Conservation (phyloP, 345 rosid genomes). For the Rhodamnia argentea region DNA sequence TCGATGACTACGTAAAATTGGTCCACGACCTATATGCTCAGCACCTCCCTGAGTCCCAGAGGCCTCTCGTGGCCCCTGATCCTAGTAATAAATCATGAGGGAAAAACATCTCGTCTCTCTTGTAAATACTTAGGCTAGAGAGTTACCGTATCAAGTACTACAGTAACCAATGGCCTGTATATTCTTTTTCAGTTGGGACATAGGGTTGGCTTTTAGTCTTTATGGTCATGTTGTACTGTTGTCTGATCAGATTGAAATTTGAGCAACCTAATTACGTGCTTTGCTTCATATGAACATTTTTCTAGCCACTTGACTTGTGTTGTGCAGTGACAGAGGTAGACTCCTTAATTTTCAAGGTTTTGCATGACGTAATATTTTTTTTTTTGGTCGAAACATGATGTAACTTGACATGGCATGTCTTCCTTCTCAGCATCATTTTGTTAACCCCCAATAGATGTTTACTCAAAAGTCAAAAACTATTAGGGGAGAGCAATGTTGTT, state of each 20-base stretch:
- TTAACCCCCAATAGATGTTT: neutral
- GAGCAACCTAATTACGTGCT: neutral
- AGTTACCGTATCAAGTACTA: neutral
- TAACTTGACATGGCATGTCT: neutral
- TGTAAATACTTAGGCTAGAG: neutral
- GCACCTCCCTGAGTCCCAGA: slow-evolving; percentile 15
- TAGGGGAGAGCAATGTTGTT: neutral
- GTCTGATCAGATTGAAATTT: neutral
- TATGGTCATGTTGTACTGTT: neutral
- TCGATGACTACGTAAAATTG: slow-evolving; percentile 11
- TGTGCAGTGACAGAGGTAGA: neutral
- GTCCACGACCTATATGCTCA: slow-evolving; percentile 12
- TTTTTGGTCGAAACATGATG: neutral
- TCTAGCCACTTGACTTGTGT: neutral
- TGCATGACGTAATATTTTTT: neutral
- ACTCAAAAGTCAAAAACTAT: neutral
- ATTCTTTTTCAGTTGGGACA: neutral
- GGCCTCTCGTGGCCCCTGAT: neutral
- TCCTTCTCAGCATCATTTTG: neutral
- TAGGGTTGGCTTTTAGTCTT: neutral
- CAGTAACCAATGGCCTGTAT: neutral
- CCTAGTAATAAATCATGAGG: neutral
- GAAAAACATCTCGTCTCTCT: neutral
- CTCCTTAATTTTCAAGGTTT: neutral
- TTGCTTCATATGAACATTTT: neutral